Percentiles rank a stretch among this genome's conserved stretches.
phyloP scores from a whole-genome alignment of 495 filamentous ascomycete genomes.

The Penicillium argentinense region DNA sequence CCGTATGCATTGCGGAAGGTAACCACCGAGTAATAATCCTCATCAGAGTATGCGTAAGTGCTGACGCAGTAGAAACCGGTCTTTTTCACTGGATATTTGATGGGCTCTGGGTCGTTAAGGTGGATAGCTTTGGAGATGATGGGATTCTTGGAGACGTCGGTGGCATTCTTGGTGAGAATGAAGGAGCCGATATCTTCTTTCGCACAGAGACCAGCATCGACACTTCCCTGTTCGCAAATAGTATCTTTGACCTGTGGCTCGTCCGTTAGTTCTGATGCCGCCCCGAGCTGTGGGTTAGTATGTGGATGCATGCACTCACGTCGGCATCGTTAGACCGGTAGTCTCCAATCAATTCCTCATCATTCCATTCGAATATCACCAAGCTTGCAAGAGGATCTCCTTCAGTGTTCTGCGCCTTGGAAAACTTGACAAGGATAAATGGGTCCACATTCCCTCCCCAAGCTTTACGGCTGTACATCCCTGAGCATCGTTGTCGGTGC shows the following conservation, averaged over 20 bases:
- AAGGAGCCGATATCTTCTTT: conserved; percentile 77
- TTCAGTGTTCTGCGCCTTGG: conserved; percentile 55
- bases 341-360: conserved; percentile 74
- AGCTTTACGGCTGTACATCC: conserved; percentile 89
- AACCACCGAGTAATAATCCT: conserved; percentile 73
- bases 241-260: conserved; percentile 56
- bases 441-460: conserved; percentile 92
- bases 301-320: conserved; percentile 18
- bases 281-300: background rate
- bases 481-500: conserved; percentile 84
- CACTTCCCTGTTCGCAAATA: conserved; percentile 70
- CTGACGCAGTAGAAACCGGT: conserved; percentile 97
- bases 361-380: conserved; percentile 91
- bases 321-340: conserved; percentile 33
- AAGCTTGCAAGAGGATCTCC: conserved; percentile 77
- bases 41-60: conserved; percentile 61
- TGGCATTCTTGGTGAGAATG: conserved; percentile 73
- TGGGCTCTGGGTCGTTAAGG: conserved; percentile 68
- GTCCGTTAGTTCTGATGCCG: conserved; percentile 14
- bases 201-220: conserved; percentile 70
- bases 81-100: conserved; percentile 78
- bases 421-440: conserved; percentile 82
- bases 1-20: conserved; percentile 96
- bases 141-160: conserved; percentile 60
- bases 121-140: conserved; percentile 81